Evolutionary conservation across 2,329 filamentous ascomycete genomes (phyloP).

Genomic region (Monosporascus sp.): DNA sequence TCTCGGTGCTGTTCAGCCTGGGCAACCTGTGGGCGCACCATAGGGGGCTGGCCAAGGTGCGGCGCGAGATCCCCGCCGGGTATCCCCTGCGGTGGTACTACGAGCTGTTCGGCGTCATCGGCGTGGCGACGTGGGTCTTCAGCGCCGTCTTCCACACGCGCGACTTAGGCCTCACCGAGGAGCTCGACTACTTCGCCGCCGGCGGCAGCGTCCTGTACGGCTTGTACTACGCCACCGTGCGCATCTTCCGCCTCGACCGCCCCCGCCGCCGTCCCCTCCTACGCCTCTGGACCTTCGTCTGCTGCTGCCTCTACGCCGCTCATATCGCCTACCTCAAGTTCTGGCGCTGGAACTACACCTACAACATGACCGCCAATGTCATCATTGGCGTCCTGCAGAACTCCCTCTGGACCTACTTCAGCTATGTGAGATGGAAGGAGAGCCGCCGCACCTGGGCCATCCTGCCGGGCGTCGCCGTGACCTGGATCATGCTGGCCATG

Average conservation of each 20-base stretch:
- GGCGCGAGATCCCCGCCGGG: conserved; percentile 59
- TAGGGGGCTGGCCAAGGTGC: conserved; percentile 66
- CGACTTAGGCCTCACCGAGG: conserved; percentile 81
- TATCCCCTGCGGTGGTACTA: conserved; percentile 82
- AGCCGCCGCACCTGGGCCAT: conserved; percentile 72
- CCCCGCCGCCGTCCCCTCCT: conserved; percentile 45
- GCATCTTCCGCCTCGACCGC: conserved; percentile 77
- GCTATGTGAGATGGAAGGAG: conserved; percentile 65
- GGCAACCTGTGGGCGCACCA: conserved; percentile 86
- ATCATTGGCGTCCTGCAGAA: conserved; percentile 76
- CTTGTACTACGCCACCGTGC: conserved; percentile 75
- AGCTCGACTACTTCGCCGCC: conserved; percentile 93
- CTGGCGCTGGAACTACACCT: conserved; percentile 89
- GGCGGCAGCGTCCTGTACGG: conserved; percentile 88
- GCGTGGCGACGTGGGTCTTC: conserved; percentile 78
- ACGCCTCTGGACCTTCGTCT: conserved; percentile 70
- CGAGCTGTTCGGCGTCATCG: conserved; percentile 70
- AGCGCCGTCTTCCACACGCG: conserved; percentile 90
- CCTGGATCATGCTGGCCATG: conserved; percentile 90
- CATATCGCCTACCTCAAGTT: conserved; percentile 83
- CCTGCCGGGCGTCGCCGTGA: conserved; percentile 86
- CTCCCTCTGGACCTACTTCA: conserved; percentile 80
- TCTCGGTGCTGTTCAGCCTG: conserved; percentile 86
- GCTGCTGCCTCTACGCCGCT: conserved; percentile 61
- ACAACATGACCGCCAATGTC: conserved; percentile 97